These are phyloP conservation scores for Triglochin maritima DNA, from an alignment of 106 monocot genomes.

Conservation along the genomic window DNA sequence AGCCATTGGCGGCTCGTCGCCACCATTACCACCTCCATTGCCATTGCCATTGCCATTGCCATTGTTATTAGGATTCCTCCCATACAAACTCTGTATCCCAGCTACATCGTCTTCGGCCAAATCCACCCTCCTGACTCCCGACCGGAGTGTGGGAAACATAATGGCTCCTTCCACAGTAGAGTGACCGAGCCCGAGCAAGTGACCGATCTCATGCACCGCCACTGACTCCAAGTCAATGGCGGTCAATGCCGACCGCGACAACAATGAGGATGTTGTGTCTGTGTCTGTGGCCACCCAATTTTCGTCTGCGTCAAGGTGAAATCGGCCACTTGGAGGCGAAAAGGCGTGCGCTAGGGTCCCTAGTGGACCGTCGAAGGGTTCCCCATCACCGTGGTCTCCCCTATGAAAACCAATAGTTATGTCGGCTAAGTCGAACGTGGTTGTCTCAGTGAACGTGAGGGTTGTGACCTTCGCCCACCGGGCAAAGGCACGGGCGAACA, in stretches of 20 bases:
- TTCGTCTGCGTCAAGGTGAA: constrained; percentile 83
- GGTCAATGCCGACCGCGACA: constrained; percentile 4
- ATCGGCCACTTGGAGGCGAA: constrained; percentile 60
- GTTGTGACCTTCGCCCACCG: constrained; percentile 57
- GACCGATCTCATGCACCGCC: constrained; percentile 68
- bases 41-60: constrained; percentile 3
- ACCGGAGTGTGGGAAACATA: constrained; percentile 3
- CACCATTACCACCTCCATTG: neutral
- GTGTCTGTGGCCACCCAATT: constrained; percentile 34
- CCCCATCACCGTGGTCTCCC: constrained; percentile 71
- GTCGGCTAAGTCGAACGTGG: constrained; percentile 20
- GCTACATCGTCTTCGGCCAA: constrained; percentile 3
- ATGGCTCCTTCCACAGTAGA: constrained; percentile 9
- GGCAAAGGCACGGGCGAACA: constrained; percentile 57
- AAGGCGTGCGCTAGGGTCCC: constrained; percentile 81
- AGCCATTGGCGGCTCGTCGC: neutral
- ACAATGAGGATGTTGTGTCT: constrained; percentile 1
- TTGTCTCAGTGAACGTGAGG: constrained; percentile 33
- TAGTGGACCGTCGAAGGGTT: constrained; percentile 59
- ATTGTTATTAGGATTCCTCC: constrained; percentile 41
- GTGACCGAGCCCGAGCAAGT: constrained; percentile 12
- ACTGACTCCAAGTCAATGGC: constrained; percentile 91
- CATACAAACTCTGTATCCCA: constrained; percentile 67
- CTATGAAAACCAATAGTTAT: constrained; percentile 58
- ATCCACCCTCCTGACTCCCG: constrained; percentile 7